Conservation (phyloP, 164 flowering plant genomes). For the Vitis rupestris region DNA sequence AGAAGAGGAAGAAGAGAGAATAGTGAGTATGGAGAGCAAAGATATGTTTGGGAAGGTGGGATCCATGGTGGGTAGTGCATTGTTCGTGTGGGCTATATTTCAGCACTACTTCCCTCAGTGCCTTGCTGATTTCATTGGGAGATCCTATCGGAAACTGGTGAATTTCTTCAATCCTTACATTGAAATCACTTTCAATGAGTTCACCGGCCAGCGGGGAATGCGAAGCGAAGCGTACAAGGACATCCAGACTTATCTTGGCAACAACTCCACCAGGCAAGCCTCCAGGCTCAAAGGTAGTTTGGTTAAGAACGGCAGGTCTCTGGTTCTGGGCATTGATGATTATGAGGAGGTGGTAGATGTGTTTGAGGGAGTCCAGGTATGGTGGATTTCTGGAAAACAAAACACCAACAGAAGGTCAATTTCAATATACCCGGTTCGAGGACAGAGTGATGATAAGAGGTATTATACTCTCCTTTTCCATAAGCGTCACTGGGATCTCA, state of each 20-base stretch:
- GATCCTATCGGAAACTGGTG: not conserved
- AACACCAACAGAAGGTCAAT: not conserved
- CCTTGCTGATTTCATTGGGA: not conserved
- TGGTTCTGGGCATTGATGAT: slow-evolving; percentile 22
- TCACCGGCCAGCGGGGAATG: slow-evolving; percentile 2
- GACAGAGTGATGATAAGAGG: slow-evolving; percentile 10
- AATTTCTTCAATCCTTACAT: slow-evolving; percentile 22
- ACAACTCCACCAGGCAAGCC: slow-evolving; percentile 15
- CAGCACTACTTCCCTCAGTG: slow-evolving; percentile 13
- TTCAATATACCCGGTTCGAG: slow-evolving; percentile 10
- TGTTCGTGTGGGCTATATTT: slow-evolving; percentile 18
- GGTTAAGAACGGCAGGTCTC: slow-evolving; percentile 9
- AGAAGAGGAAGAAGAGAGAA: too few relatives aligned
- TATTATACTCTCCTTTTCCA: slow-evolving; percentile 34
- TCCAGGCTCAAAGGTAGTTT: slow-evolving; percentile 30
- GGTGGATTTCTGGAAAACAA: slow-evolving; percentile 25
- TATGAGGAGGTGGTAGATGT: slow-evolving; percentile 23
- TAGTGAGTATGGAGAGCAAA: too few relatives aligned
- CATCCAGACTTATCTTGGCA: slow-evolving; percentile 25
- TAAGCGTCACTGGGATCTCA: slow-evolving; percentile 20
- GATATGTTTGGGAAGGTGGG: too few relatives aligned
- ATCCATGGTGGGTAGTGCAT: not conserved
- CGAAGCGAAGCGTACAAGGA: slow-evolving; percentile 23
- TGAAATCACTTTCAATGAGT: slow-evolving; percentile 25
- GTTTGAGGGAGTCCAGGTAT: slow-evolving; percentile 19